phyloP scores from a whole-genome alignment of 257 asterid species.

The Asclepias syriaca region DNA sequence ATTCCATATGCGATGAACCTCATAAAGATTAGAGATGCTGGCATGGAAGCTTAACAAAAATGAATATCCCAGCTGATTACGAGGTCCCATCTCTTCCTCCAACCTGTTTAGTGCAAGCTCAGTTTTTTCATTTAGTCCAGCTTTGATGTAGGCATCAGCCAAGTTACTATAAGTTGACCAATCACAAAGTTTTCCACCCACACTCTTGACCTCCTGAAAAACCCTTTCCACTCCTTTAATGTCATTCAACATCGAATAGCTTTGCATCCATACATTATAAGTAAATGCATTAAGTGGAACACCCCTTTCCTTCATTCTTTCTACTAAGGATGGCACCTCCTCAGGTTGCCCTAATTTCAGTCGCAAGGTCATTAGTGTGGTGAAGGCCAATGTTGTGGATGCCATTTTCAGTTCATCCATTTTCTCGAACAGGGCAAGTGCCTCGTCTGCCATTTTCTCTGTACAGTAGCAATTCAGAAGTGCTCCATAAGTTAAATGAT shows the following conservation, averaged over 20 bases:
- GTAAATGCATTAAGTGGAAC: constrained; percentile 46
- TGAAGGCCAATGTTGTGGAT: constrained; percentile 37
- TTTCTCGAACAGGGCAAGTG: constrained; percentile 38
- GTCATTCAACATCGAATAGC: constrained; percentile 44
- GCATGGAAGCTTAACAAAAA: constrained; percentile 64
- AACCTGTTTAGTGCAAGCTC: constrained; percentile 48
- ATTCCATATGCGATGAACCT: constrained; percentile 65
- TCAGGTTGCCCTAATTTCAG: constrained; percentile 48
- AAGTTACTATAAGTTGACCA: constrained; percentile 77
- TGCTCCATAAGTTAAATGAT: constrained; percentile 51
- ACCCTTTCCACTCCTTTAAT: constrained; percentile 66
- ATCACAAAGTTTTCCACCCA: constrained; percentile 37
- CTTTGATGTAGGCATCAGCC: constrained; percentile 48
- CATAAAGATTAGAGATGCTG: constrained; percentile 42
- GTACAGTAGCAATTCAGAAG: constrained; percentile 66
- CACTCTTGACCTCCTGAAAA: constrained; percentile 60
- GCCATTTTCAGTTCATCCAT: constrained; percentile 47
- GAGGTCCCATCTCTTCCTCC: constrained; percentile 50
- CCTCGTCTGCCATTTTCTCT: constrained; percentile 54
- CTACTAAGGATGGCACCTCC: constrained; percentile 41
- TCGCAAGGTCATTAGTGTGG: constrained; percentile 58
- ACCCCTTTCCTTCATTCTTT: constrained; percentile 54
- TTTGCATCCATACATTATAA: constrained; percentile 60
- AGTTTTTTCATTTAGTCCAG: constrained; percentile 59
- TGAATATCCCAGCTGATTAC: constrained; percentile 52